Evolutionary conservation across 805 yeast genomes (phyloP).

Genomic region (Kazachstania bromeliacearum): DNA sequence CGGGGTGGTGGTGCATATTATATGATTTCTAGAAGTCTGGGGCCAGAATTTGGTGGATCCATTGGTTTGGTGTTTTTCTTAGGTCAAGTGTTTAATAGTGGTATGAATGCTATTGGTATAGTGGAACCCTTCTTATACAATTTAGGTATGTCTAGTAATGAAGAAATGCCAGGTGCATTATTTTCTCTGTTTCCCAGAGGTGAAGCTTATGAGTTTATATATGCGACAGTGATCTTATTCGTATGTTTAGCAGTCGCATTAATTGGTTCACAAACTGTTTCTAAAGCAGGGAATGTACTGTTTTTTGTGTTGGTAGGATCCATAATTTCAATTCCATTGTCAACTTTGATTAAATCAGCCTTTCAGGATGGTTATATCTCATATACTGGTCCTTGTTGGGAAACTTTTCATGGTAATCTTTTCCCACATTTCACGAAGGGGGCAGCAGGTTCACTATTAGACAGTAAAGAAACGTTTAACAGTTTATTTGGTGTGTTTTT

Average conservation of each 20-base stretch:
- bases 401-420: conserved; percentile 55
- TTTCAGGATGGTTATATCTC: conserved; percentile 41
- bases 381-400: conserved; percentile 70
- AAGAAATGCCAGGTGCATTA: conserved; percentile 31
- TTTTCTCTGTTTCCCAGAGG: conserved; percentile 56
- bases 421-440: conserved; percentile 76
- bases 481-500: conserved; percentile 90
- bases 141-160: conserved; percentile 41
- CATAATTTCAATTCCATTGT: conserved; percentile 73
- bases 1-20: conserved; percentile 98
- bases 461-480: conserved; percentile 61
- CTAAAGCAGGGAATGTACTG: conserved; percentile 69
- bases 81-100: conserved; percentile 87
- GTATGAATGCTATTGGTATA: conserved; percentile 91
- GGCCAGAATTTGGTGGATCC: conserved; percentile 98
- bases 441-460: conserved; percentile 78
- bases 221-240: conserved; percentile 62
- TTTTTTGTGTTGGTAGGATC: conserved; percentile 60
- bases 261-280: conserved; percentile 72
- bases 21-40: conserved; percentile 90
- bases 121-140: conserved; percentile 82
- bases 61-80: conserved; percentile 90
- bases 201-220: conserved; percentile 55
- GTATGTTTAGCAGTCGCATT: conserved; percentile 67
- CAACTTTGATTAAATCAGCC: conserved; percentile 57